Conservation (phyloP, 441 rosid species). For the Corymbia calophylla region DNA sequence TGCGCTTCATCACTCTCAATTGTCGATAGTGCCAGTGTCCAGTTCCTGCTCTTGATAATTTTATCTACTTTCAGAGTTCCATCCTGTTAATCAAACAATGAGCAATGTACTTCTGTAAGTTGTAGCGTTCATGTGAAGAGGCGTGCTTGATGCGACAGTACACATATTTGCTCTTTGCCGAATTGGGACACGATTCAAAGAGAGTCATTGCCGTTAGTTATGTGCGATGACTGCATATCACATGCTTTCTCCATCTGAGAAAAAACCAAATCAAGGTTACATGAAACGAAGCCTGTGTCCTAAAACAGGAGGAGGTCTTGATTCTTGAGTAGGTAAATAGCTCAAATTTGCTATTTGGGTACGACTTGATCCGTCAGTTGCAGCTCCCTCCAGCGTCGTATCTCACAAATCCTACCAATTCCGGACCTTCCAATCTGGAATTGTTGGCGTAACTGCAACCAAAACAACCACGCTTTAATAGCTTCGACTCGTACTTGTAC, state of each 20-base stretch:
- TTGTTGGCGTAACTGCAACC: constrained; percentile 44
- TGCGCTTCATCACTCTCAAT: neutral
- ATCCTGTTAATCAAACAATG: neutral
- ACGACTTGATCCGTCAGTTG: constrained; percentile 7
- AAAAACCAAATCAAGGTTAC: neutral
- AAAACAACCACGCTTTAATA: neutral
- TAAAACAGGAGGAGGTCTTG: constrained; percentile 12
- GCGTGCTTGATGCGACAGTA: neutral
- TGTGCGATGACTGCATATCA: neutral
- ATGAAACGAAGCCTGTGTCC: neutral
- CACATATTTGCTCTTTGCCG: neutral
- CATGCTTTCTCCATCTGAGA: neutral
- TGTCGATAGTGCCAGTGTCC: neutral
- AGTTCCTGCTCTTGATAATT: neutral
- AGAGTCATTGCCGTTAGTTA: neutral
- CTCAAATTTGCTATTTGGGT: neutral
- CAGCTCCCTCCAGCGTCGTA: constrained; percentile 44
- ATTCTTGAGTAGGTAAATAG: neutral
- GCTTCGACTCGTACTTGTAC: neutral
- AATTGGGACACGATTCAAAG: neutral
- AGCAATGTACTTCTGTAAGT: neutral
- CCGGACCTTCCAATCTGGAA: constrained; percentile 61
- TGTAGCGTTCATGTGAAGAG: neutral
- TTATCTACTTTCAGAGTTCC: neutral
- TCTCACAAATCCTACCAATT: constrained; percentile 73